These are phyloP conservation scores for Daldinia eschscholtzii DNA, from an alignment of 2,329 filamentous ascomycete genomes.

Conservation along the genomic window DNA sequence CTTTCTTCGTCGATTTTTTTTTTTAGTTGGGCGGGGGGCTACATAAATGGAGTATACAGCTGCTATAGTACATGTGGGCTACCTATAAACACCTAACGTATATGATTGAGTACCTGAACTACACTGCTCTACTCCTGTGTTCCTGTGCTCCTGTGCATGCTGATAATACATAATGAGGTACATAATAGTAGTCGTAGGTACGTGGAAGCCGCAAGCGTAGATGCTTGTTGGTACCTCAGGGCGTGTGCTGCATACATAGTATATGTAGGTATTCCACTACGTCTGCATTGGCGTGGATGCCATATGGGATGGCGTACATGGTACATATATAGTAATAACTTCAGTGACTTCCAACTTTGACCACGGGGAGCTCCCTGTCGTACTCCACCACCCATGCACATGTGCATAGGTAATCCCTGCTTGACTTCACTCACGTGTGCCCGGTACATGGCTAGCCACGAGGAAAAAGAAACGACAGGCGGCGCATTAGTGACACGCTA, in stretches of 20 bases:
- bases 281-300: conserved; percentile 20
- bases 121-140: background rate
- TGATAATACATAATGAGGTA: background rate
- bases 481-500: conserved; percentile 39
- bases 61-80: background rate
- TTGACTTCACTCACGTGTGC: conserved; percentile 42
- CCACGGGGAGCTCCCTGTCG: conserved; percentile 47
- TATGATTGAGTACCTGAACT: background rate
- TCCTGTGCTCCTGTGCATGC: background rate
- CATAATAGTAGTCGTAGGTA: background rate
- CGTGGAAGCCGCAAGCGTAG: conserved; percentile 9
- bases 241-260: background rate
- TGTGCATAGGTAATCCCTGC: conserved; percentile 42
- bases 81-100: too few species aligned
- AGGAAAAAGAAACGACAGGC: conserved; percentile 43
- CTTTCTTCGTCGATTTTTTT: conserved; percentile 8
- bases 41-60: background rate
- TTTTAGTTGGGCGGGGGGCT: conserved; percentile 4
- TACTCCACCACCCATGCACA: conserved; percentile 47
- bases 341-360: conserved; percentile 35
- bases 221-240: conserved; percentile 5
- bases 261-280: conserved; percentile 6
- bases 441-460: conserved; percentile 46
- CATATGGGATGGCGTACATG: conserved; percentile 33
- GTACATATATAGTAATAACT: conserved; percentile 17